phyloP scores from a whole-genome alignment of 1,284 basidiomycete genomes.

The Singerocomus rubriflavus region DNA sequence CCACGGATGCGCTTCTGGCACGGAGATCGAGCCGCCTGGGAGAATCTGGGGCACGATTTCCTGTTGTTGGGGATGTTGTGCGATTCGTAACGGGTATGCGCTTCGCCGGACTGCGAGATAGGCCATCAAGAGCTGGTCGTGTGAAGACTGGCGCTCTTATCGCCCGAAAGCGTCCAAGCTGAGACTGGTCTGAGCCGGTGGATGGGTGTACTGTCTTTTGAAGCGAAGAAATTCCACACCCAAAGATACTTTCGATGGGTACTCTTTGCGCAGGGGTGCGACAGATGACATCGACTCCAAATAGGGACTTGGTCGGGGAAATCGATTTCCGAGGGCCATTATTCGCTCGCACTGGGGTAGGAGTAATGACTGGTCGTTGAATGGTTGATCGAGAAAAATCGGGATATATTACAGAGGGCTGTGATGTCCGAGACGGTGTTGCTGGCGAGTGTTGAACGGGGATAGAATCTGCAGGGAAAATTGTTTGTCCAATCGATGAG shows the following conservation, averaged over 20 bases:
- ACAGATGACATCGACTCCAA: slow-evolving; percentile 37
- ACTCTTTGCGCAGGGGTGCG: slow-evolving; percentile 63
- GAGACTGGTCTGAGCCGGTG: slow-evolving; percentile 10
- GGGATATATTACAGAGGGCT: slow-evolving; percentile 4
- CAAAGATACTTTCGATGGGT: slow-evolving; percentile 48
- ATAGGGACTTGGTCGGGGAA: slow-evolving; percentile 36
- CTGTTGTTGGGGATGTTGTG: slow-evolving; percentile 25
- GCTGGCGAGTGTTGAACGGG: background rate
- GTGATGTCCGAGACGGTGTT: slow-evolving; percentile 18
- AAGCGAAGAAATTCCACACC: slow-evolving; percentile 47
- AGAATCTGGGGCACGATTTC: slow-evolving; percentile 22
- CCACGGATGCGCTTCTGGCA: slow-evolving; percentile 29
- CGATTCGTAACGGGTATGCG: slow-evolving; percentile 44
- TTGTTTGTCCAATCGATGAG: slow-evolving; percentile 3
- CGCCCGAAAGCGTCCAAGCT: slow-evolving; percentile 8
- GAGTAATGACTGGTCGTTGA: slow-evolving; percentile 20
- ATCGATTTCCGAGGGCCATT: slow-evolving; percentile 10
- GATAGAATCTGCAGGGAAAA: background rate
- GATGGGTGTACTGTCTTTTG: slow-evolving; percentile 38
- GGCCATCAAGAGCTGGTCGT: slow-evolving; percentile 35
- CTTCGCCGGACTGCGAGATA: slow-evolving; percentile 53
- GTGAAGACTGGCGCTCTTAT: slow-evolving; percentile 34
- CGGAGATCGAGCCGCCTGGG: slow-evolving; percentile 21
- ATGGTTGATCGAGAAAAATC: slow-evolving; percentile 16
- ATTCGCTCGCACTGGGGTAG: slow-evolving; percentile 22